Base-by-base conservation (phyloP, 2,329 filamentous ascomycete species). In the Colletotrichum brevisporum region DNA sequence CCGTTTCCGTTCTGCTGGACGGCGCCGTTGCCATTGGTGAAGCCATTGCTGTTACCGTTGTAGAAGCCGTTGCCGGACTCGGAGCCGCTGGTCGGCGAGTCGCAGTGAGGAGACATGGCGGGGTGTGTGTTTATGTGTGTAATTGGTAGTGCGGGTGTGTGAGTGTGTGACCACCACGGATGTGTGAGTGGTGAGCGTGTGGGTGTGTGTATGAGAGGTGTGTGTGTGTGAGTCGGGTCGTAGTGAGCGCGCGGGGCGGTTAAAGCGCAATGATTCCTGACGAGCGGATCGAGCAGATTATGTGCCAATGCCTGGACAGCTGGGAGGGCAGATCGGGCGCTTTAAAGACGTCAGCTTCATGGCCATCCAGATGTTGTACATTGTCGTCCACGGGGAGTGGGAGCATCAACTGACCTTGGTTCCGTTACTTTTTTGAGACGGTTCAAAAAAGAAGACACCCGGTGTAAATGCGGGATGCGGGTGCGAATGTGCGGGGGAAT, bases 51-150 rank as follows among this genome's bases (percentile, higher is more conserved):
- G 64, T 75, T 78, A 54, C 72, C 59, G 71, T 65, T 51, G 68
- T 31, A 63, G 56, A 68, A 63, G 59, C 65, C 59, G 60, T 63
- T 69, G 43, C 36, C 61, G 47, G 66, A 55, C 18, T 63, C 65
- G 54, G 69, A 69, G 71, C 76, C 74, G 59, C 73, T 74, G 62
- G 77, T 72, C 54, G 74, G 71, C 55, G 78, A 69, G 54, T 81
- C 79, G 71, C 78, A 78, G 69, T 80, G 79, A 63, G 79, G 78
- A 52, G 78, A 76, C 79, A 81, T 81, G 62, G 60, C 76, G 71
- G 69, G 73, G 47, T 21, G 24, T 61, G 31, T 57, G 43, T 64
- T 18, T 36, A 39, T 55, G 16, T 52, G 62, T 21, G 15, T 6
- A 41, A 12, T 27, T 31, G 27, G 27, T 15, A 18, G 27, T 51